Conservation (phyloP, 768 basidiomycete species). For the Chiua virens region DNA sequence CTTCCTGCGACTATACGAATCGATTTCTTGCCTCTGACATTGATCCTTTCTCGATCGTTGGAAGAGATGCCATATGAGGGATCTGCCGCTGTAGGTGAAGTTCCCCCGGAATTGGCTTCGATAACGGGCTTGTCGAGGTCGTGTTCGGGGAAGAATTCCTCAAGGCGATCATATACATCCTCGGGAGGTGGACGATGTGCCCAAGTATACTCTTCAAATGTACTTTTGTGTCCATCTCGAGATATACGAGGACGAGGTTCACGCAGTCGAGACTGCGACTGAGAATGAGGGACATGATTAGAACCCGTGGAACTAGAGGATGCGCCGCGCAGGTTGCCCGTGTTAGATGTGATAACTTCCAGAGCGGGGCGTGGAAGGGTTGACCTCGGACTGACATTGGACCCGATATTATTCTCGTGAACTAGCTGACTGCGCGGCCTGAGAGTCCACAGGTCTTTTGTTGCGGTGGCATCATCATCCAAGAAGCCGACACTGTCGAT, state of each 20-base stretch:
- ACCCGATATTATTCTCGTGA: constrained; percentile 16
- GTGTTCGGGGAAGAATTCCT: constrained; percentile 94
- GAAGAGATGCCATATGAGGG: constrained; percentile 39
- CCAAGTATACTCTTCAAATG: constrained; percentile 79
- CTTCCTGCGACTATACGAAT: constrained; percentile 91
- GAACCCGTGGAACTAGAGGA: constrained; percentile 21
- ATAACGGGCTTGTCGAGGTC: constrained; percentile 96
- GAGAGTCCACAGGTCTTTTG: constrained; percentile 32
- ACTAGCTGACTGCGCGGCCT: constrained; percentile 31
- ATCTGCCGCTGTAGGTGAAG: constrained; percentile 70
- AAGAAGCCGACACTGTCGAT: constrained; percentile 23
- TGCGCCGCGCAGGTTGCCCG: constrained; percentile 12
- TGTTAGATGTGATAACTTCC: constrained; percentile 30
- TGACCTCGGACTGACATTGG: constrained; percentile 15
- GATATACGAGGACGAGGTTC: constrained; percentile 25
- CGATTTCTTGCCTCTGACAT: constrained; percentile 76
- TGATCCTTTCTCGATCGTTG: constrained; percentile 37
- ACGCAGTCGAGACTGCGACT: constrained; percentile 14
- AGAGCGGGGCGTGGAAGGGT: constrained; percentile 27
- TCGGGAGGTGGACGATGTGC: constrained; percentile 89
- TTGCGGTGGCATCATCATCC: constrained; percentile 32
- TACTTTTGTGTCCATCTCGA: constrained; percentile 36
- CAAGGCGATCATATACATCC: constrained; percentile 88
- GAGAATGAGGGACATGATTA: constrained; percentile 14
- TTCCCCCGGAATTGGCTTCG: constrained; percentile 78